These are phyloP conservation scores for Trichophyton schoenleinii DNA, from an alignment of 2,329 filamentous ascomycete species.

Conservation along the genomic window DNA sequence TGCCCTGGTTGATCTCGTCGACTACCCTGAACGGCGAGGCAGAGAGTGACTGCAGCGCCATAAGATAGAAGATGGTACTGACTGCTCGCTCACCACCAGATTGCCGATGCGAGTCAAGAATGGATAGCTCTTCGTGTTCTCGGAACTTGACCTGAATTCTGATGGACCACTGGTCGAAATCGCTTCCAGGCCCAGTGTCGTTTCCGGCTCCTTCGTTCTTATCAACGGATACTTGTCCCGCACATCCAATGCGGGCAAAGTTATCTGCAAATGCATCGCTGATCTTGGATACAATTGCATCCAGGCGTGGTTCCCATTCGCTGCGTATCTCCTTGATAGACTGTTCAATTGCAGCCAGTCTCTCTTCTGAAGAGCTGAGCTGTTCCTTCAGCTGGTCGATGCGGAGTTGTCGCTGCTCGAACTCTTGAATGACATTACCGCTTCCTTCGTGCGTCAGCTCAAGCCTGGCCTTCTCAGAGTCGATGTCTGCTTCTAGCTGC, in stretches of 20 bases:
- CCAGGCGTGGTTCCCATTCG: constrained; percentile 73
- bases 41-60: constrained; percentile 89
- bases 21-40: constrained; percentile 94
- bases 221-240: constrained; percentile 75
- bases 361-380: constrained; percentile 42
- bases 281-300: constrained; percentile 65
- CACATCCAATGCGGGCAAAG: constrained; percentile 86
- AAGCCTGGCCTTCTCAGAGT: constrained; percentile 60
- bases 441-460: constrained; percentile 71
- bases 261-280: constrained; percentile 86
- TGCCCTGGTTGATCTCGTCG: constrained; percentile 98
- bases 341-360: constrained; percentile 43
- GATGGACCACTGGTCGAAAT: constrained; percentile 89
- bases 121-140: constrained; percentile 68
- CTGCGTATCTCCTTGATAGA: constrained; percentile 55
- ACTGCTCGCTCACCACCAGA: constrained; percentile 93
- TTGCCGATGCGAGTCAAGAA: constrained; percentile 83
- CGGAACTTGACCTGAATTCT: constrained; percentile 93
- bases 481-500: constrained; percentile 59
- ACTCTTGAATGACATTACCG: constrained; percentile 62
- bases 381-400: constrained; percentile 55
- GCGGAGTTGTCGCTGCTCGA: constrained; percentile 55
- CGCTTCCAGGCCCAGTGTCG: constrained; percentile 36
- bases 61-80: constrained; percentile 96
- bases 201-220: constrained; percentile 39